Evolutionary conservation across 495 filamentous ascomycete genomes (phyloP).

Genomic region (Penicillium paradoxum): DNA sequence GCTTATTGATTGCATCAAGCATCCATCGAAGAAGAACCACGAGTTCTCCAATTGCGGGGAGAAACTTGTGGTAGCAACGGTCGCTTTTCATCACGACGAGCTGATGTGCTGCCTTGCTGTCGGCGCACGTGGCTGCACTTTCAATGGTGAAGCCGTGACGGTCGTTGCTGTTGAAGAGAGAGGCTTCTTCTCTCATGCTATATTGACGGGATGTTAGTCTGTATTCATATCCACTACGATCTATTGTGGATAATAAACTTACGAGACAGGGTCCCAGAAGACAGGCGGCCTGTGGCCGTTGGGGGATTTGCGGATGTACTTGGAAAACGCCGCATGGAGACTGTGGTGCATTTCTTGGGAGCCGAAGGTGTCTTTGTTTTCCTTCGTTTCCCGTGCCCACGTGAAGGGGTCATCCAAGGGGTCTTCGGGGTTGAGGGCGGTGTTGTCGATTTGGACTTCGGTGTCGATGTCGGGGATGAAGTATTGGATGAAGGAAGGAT

Average conservation of each 20-base stretch:
- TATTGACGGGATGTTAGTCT: neutral
- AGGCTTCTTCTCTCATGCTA: neutral
- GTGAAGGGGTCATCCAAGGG: neutral
- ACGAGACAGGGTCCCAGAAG: neutral
- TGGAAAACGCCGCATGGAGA: neutral
- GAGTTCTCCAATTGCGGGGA: constrained; percentile 1
- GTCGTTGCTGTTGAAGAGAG: constrained; percentile 4
- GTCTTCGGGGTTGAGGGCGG: neutral
- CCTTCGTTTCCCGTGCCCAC: neutral
- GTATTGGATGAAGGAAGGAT: neutral
- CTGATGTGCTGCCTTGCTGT: neutral
- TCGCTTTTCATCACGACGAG: constrained; percentile 1
- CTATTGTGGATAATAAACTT: neutral
- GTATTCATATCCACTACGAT: neutral
- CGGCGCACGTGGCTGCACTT: neutral
- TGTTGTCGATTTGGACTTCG: neutral
- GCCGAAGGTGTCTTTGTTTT: neutral
- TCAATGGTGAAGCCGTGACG: neutral
- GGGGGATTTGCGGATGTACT: neutral
- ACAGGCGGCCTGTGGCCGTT: neutral
- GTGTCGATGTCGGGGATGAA: neutral
- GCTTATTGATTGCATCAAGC: neutral
- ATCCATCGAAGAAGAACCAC: constrained; percentile 7
- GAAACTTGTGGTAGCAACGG: neutral
- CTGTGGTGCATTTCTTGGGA: neutral